Base-by-base conservation (phyloP, 2,329 filamentous ascomycete species). In the Trichoderma oligosporum region DNA sequence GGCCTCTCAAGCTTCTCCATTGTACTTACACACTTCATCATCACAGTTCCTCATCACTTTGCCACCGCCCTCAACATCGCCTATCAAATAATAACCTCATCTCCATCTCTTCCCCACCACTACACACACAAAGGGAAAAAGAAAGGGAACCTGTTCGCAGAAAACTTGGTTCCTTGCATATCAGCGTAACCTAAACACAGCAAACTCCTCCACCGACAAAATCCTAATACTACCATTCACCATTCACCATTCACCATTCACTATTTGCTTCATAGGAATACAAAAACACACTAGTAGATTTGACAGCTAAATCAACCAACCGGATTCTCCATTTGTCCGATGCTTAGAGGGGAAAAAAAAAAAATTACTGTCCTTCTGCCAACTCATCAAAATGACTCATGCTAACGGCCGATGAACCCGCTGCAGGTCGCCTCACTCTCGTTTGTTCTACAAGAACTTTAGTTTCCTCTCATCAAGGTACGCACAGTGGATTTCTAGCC, bases 351-450 rank as follows among this genome's bases (percentile, higher is more conserved):
- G n/a, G n/a, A n/a, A n/a, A 11, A 27, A 24, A 38, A 20, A 38
- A 49, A 36, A 2, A 33, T 8, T 16, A 20, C 20, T 22, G 24
- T 12, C 24, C 29, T 12, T 51, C 8, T 53, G 49, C 49, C 49
- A 54, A n/a, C 39, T 54, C 49, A 44, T 36, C 39, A 54, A n/a
- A n/a, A 54, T 54, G 49, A 54, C 49, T 54, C 49, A 22, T 44
- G 20, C 49, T 29, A n/a, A 35, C 22, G 24, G 22, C 49, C 49
- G 39, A 53, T 16, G 38, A 44, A 33, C 20, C 49, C 49, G 49
- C 49, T 53, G 38, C 49, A 53, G 39, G 20, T 25, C 49, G 49
- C 20, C 38, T 54, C 38, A 38, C 25, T 16, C 18, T 35, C 14
- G 20, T 12, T 22, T 22, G 2, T 20, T 39, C 11, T 39, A 39